These are phyloP conservation scores for Vachellia collinsii DNA, from an alignment of 306 rosid species.

Conservation along the genomic window DNA sequence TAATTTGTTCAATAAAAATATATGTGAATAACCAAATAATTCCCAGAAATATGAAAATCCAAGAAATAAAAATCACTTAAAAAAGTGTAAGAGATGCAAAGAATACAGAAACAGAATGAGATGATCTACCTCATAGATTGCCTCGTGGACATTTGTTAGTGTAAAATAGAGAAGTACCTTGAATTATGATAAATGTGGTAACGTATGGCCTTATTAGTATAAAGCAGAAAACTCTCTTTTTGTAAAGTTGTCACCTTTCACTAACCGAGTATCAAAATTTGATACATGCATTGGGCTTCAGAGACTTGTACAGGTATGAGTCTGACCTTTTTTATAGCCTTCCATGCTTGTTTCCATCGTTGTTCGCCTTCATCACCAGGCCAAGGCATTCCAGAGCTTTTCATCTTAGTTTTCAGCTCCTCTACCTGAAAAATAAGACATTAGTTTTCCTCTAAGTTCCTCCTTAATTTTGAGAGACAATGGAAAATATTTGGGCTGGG, in stretches of 20 bases:
- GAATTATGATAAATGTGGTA: slow-evolving; percentile 10
- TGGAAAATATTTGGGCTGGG: background rate
- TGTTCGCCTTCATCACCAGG: slow-evolving; percentile 97
- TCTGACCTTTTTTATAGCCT: slow-evolving; percentile 83
- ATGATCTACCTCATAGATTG: background rate
- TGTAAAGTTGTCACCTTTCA: slow-evolving; percentile 27
- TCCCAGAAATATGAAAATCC: background rate
- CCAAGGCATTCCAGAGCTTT: slow-evolving; percentile 98
- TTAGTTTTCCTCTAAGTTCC: slow-evolving; percentile 34
- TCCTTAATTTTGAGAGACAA: slow-evolving; percentile 23
- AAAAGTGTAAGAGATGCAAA: slow-evolving; percentile 20
- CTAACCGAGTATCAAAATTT: slow-evolving; percentile 8
- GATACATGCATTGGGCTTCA: slow-evolving; percentile 15
- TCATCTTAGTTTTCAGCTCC: slow-evolving; percentile 80
- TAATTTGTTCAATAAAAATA: slow-evolving; percentile 5
- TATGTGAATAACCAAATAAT: background rate
- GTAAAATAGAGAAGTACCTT: background rate
- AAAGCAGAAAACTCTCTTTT: slow-evolving; percentile 1
- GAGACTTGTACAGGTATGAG: slow-evolving; percentile 17
- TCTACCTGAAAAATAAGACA: slow-evolving; percentile 69
- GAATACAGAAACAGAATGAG: slow-evolving; percentile 21
- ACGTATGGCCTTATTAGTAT: slow-evolving; percentile 16
- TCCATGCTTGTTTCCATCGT: slow-evolving; percentile 96
- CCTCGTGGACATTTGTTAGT: slow-evolving; percentile 2
- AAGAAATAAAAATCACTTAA: slow-evolving; percentile 1